Conservation (phyloP, 345 rosid species). For the Isatis tinctoria region DNA sequence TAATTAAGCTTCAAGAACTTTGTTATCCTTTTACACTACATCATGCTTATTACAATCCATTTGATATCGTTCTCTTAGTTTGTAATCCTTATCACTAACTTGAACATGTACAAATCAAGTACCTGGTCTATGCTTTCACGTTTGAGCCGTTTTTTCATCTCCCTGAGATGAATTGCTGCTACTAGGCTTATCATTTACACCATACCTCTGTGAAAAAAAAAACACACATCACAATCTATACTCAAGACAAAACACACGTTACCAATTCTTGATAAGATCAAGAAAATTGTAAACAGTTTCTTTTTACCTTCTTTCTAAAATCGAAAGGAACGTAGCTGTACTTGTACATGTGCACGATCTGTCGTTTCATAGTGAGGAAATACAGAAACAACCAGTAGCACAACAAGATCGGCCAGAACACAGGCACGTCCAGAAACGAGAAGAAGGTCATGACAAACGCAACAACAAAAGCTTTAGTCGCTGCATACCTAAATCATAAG, state of each 20-base stretch:
- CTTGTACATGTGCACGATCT: conserved; percentile 60
- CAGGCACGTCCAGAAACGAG: conserved; percentile 76
- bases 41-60: background rate
- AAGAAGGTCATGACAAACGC: conserved; percentile 71
- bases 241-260: background rate
- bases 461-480: conserved; percentile 70
- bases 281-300: background rate
- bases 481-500: conserved; percentile 47
- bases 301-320: conserved; percentile 50
- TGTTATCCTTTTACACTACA: background rate
- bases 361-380: conserved; percentile 70
- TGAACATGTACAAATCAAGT: background rate
- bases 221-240: background rate
- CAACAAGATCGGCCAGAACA: conserved; percentile 80
- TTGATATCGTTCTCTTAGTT: background rate
- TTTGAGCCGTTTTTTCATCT: conserved; percentile 3
- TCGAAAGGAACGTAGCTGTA: conserved; percentile 62
- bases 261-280: background rate
- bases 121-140: background rate
- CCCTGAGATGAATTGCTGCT: conserved; percentile 20
- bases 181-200: conserved; percentile 25
- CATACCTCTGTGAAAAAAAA: conserved; percentile 31
- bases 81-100: background rate
- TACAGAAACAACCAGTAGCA: conserved; percentile 73
- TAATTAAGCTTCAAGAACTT: background rate